phyloP scores from a whole-genome alignment of 441 rosid genomes.

The Jatropha multifida region DNA sequence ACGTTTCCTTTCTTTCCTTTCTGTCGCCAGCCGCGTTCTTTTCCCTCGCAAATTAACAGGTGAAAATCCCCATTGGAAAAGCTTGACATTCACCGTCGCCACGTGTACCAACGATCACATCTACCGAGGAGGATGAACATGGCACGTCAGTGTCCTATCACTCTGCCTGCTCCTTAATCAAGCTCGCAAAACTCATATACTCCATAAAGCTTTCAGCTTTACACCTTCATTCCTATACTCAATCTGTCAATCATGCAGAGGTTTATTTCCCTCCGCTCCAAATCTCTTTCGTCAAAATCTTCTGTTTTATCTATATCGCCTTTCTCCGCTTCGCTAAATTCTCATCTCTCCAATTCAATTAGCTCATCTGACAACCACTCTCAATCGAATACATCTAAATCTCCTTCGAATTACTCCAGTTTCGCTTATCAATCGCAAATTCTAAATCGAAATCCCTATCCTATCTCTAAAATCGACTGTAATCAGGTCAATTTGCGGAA shows the following conservation, averaged over 20 bases:
- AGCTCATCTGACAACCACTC: background rate
- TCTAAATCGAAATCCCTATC: conserved; percentile 27
- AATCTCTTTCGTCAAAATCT: conserved; percentile 26
- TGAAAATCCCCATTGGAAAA: too few relatives aligned
- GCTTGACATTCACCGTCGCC: background rate
- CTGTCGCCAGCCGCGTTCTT: too few relatives aligned
- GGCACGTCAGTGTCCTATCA: background rate
- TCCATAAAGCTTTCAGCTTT: background rate
- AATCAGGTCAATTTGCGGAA: conserved; percentile 21
- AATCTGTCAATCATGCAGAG: conserved; percentile 46
- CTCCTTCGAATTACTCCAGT: conserved; percentile 20
- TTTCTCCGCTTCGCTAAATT: conserved; percentile 17
- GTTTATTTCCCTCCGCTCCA: conserved; percentile 31
- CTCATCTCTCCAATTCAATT: conserved; percentile 13
- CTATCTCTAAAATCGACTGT: conserved; percentile 18
- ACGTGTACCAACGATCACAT: background rate
- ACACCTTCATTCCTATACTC: background rate
- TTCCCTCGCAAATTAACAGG: too few relatives aligned
- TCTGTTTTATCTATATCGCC: conserved; percentile 7
- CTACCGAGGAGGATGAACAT: background rate
- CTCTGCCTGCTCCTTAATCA: background rate
- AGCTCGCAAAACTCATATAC: background rate
- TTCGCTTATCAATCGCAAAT: conserved; percentile 17
- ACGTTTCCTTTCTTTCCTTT: too few relatives aligned
- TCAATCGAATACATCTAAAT: conserved; percentile 6